phyloP scores from a whole-genome alignment of 1,139 yeast species.

The Nematodospora anomalae region DNA sequence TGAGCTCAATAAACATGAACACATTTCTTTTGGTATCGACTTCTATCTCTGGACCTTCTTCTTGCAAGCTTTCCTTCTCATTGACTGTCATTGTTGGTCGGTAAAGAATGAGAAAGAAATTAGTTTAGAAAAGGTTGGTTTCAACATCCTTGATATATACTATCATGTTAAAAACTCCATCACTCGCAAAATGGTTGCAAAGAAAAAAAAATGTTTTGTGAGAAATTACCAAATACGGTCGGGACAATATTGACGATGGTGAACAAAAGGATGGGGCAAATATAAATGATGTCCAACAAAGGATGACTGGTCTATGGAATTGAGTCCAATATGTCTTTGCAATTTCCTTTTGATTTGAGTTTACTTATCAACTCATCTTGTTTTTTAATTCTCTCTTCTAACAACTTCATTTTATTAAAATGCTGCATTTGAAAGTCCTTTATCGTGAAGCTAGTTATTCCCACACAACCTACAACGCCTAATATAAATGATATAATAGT shows the following conservation, averaged over 20 bases:
- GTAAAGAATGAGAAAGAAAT: neutral
- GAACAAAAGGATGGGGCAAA: no score
- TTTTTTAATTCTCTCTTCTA: neutral
- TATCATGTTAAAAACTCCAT: neutral
- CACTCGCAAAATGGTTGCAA: neutral
- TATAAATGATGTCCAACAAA: neutral
- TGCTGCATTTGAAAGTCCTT: constrained; percentile 2
- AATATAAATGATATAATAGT: constrained; percentile 24
- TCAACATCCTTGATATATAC: neutral
- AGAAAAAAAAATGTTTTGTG: neutral
- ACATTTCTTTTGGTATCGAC: constrained; percentile 18
- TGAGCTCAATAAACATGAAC: constrained; percentile 25
- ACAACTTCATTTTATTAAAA: neutral
- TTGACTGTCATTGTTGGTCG: neutral
- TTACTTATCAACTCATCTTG: neutral
- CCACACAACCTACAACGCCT: constrained; percentile 1
- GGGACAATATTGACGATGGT: neutral
- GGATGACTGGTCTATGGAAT: neutral
- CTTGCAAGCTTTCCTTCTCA: neutral
- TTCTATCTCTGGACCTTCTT: constrained; percentile 3
- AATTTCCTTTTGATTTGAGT: neutral
- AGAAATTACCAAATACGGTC: neutral
- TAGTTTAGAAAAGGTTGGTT: neutral
- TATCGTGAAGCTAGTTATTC: constrained; percentile 4
- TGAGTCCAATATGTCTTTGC: neutral